Evolutionary conservation across 345 rosid species (phyloP), one percentile per base, ranked within the genome.

Genomic region (Boechera divaricarpa): DNA sequence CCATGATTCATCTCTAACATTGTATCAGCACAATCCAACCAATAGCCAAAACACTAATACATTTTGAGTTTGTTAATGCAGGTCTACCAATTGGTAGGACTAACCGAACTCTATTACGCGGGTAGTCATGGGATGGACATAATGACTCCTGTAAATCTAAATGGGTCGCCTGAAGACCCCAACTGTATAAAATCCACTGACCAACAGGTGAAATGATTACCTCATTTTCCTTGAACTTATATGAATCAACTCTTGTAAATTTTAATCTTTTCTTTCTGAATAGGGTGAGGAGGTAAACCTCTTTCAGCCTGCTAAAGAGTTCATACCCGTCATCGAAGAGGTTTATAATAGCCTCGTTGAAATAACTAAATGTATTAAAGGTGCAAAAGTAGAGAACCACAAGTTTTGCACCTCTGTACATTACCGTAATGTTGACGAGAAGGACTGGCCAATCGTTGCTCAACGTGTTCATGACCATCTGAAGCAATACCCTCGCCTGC

Each of bases 51-150:
- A 11, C 1, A 5, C 63, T 77, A 61, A 77, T 12, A 53, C 70
- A 42, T 42, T 21, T 56, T 47, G 44, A 44, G 72, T 71, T 77
- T 78, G 53, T 1, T 67, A 28, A 31, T 79, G 65, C 87, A 94
- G 98, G 99, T 91, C 11, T 91, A 77, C 73, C 80, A 88, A 67
- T 82, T 95, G 86, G 92, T 93, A 80, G 93, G 94, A 85, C 87
- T 95, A 85, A 91, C 88, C 55, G 98, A 95, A 78, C 96, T 93
- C 44, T 87, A 83, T 70, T 95, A 95, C 81, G 99, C 98, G n/a
- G 99, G 99, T 78, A 91, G 99, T 76, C 99, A 95, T 78, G 99
- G 98, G 47, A 95, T 95, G 99, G 99, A 95, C 87, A 93, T 95
- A 10, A 85, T 87, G 88, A 88, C 90, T 21, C 94, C 99, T 52